Evolutionary conservation across 1,284 basidiomycete genomes (phyloP).

Genomic region (Neolentinus lepideus): DNA sequence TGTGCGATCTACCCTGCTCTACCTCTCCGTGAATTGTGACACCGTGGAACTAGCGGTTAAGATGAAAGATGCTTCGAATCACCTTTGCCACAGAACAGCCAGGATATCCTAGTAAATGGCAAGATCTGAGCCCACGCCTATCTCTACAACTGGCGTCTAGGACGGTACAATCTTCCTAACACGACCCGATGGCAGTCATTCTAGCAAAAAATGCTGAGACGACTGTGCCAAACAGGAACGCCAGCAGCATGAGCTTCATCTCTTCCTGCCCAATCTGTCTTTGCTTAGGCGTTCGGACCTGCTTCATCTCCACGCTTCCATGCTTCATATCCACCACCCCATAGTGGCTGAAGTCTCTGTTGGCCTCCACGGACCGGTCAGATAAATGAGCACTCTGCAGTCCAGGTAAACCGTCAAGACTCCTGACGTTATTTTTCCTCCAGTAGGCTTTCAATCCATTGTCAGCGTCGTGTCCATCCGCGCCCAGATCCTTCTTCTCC

Average conservation of each 20-base stretch:
- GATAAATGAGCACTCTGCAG: not conserved
- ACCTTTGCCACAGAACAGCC: too few species aligned
- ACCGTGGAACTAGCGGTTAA: too few species aligned
- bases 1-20: too few species aligned
- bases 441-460: slow-evolving; percentile 34
- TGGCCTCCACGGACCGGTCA: not conserved
- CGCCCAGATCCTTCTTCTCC: slow-evolving; percentile 15
- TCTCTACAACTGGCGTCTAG: too few species aligned
- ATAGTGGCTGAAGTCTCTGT: not conserved
- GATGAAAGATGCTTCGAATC: too few species aligned
- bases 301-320: not conserved
- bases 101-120: too few species aligned
- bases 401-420: slow-evolving; percentile 40
- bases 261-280: not conserved
- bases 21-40: too few species aligned
- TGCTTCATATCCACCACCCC: not conserved
- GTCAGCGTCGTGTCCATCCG: not conserved
- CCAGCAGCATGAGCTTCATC: not conserved
- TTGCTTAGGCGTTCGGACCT: too few species aligned
- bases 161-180: too few species aligned
- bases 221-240: not conserved
- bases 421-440: slow-evolving; percentile 31
- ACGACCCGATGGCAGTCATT: not conserved
- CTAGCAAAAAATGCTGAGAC: not conserved
- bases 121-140: too few species aligned